Conservation (phyloP, 768 basidiomycete genomes). For the Boletellus emodensis region DNA sequence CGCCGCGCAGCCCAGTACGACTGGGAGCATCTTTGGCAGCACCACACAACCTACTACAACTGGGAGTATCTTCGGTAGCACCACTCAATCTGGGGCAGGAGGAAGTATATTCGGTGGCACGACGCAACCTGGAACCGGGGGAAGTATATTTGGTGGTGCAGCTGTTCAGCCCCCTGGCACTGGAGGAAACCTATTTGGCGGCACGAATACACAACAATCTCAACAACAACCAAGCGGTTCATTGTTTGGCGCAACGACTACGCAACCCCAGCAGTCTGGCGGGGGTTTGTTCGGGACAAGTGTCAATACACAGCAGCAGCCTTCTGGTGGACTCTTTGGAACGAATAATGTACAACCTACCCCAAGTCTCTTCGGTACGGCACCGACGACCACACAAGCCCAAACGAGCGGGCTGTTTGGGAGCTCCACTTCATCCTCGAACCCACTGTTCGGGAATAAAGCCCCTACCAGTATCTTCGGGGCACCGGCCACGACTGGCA, state of each 20-base stretch:
- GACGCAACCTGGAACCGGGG: slow-evolving; percentile 17
- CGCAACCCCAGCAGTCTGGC: slow-evolving; percentile 17
- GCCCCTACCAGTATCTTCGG: slow-evolving; percentile 28
- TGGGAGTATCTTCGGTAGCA: slow-evolving; percentile 13
- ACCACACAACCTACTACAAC: slow-evolving; percentile 2
- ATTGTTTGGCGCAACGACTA: slow-evolving; percentile 20
- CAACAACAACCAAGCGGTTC: slow-evolving; percentile 14
- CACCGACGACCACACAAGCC: slow-evolving; percentile 15
- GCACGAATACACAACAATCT: slow-evolving; percentile 14
- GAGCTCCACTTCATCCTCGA: slow-evolving; percentile 19
- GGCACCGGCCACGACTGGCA: slow-evolving; percentile 24
- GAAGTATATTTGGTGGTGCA: slow-evolving; percentile 19
- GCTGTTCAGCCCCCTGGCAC: slow-evolving; percentile 19
- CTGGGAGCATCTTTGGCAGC: slow-evolving; percentile 12
- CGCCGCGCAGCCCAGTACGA: slow-evolving; percentile 12
- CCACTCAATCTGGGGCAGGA: slow-evolving; percentile 7
- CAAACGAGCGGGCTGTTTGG: slow-evolving; percentile 28
- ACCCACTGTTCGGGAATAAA: slow-evolving; percentile 37
- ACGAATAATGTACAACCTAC: slow-evolving; percentile 17
- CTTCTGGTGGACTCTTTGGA: slow-evolving; percentile 26
- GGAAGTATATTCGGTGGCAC: slow-evolving; percentile 22
- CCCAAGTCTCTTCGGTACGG: slow-evolving; percentile 27
- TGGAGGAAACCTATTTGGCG: slow-evolving; percentile 23
- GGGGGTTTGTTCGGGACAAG: slow-evolving; percentile 18
- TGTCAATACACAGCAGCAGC: slow-evolving; percentile 19